Evolutionary conservation across 2,329 filamentous ascomycete genomes (phyloP), one percentile per base, ranked within the genome.

Genomic region (Aspergillus neotritici): DNA sequence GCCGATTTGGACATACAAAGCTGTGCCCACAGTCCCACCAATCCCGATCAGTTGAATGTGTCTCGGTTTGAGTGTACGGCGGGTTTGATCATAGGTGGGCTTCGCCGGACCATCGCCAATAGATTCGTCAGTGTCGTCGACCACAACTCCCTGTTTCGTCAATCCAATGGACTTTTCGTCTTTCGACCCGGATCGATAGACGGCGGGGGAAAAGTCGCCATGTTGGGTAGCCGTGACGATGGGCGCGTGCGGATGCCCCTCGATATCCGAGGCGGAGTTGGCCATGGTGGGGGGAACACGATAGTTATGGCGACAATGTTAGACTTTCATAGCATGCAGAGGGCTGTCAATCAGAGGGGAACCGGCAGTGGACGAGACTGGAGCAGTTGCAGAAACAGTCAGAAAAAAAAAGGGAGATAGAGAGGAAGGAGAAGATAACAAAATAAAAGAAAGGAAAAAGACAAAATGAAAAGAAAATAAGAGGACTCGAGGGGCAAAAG

Each of bases 21-120:
- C 66, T n/a, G 64, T 69, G 14, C 69, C 67, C 51, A 72, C 70
- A 28, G 66, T 68, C 10, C 69, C 69, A 16, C 70, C 70, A 42
- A 73, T 71, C 32, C 68, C 70, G 43, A 73, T 73, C 44, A 73
- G 52, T 48, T 72, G 68, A 32, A 73, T 67, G 55, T 73, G 70
- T 47, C 69, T 57, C 11, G 68, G 63, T 47, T 70, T 71, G 14
- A 72, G 55, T 45, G 63, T 68, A 41, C 69, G 65, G 29, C 65
- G 65, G 1, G 67, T 70, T 37, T 61, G 52, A 34, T 67, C 64
- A 25, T 52, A 51, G 14, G 45, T 46, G 1, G 55, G 50, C 37
- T 58, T 55, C 25, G 55, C 55, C 9, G 48, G 54, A n/a, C 47
- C 54, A 16, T 51, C 53, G 21, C 51, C 52, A 21, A 62, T 48